These are phyloP conservation scores for Jackrogersella minutella DNA, from an alignment of 495 filamentous ascomycete genomes.

Conservation along the genomic window DNA sequence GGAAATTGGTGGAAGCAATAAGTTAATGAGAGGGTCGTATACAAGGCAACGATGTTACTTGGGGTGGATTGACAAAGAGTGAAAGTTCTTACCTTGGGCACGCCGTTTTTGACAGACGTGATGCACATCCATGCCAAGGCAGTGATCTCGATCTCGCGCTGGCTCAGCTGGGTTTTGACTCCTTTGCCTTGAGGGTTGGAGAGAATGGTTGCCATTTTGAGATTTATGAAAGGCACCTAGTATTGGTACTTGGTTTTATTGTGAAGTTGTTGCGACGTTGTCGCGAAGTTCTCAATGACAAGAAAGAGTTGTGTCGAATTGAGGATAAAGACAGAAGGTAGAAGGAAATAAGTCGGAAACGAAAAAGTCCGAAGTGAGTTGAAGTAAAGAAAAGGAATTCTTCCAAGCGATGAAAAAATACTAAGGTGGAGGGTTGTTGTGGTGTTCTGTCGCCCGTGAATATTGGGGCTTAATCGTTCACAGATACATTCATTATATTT, in stretches of 20 bases:
- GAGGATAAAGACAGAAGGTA: neutral
- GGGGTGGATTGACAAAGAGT: neutral
- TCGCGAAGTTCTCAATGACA: neutral
- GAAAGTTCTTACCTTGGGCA: conserved; percentile 14
- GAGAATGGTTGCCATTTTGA: conserved; percentile 4
- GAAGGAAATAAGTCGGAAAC: neutral
- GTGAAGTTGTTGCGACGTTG: neutral
- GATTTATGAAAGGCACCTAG: neutral
- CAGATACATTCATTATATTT: no score
- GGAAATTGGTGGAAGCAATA: neutral
- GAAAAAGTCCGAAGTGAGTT: neutral
- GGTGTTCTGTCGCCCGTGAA: neutral
- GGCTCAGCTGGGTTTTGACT: conserved; percentile 2
- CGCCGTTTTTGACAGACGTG: conserved; percentile 5
- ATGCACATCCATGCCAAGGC: conserved; percentile 24
- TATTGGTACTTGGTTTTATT: neutral
- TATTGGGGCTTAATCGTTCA: neutral
- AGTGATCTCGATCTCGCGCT: conserved; percentile 24
- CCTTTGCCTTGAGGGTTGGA: neutral
- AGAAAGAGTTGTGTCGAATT: neutral
- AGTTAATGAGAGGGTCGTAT: neutral
- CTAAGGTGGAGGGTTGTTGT: neutral
- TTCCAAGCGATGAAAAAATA: neutral
- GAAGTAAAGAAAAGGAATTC: neutral
- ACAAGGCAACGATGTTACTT: neutral